A percentile compares a stretch with the other conserved stretches of the same genome.
Conservation (phyloP, 192 early-diverging fungal genomes). For the Pilaira anomala region DNA sequence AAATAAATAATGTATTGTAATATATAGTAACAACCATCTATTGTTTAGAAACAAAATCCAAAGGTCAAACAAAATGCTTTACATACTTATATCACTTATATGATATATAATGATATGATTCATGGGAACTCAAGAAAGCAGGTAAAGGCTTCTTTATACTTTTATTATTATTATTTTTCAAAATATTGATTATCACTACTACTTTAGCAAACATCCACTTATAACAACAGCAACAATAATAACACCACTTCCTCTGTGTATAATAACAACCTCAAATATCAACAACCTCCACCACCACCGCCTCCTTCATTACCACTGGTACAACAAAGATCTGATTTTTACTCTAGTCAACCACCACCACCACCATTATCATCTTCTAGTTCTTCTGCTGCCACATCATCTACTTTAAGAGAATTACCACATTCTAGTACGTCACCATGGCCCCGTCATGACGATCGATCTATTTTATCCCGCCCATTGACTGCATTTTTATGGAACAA, state of each 20-base stretch:
- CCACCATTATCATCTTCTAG: not conserved
- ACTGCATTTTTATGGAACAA: slow-evolving; percentile 29
- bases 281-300: not conserved
- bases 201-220: not conserved
- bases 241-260: not conserved
- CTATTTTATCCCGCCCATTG: slow-evolving; percentile 22
- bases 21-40: slow-evolving; percentile 2
- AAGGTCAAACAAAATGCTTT: slow-evolving; percentile 49
- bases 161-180: too few species aligned
- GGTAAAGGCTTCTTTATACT: too few species aligned
- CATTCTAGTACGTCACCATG: not conserved
- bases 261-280: not conserved
- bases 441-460: slow-evolving; percentile 1
- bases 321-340: not conserved
- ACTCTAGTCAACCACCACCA: not conserved
- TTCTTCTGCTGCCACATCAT: not conserved
- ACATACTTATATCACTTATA: slow-evolving; percentile 49
- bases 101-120: slow-evolving; percentile 44
- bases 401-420: not conserved
- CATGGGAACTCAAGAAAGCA: slow-evolving; percentile 11
- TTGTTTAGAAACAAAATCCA: slow-evolving; percentile 43
- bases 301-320: not conserved
- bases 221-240: not conserved
- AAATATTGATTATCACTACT: not conserved
- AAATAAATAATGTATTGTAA: not conserved